phyloP scores from a whole-genome alignment of 257 asterid species.

The Marsdenia floribunda region DNA sequence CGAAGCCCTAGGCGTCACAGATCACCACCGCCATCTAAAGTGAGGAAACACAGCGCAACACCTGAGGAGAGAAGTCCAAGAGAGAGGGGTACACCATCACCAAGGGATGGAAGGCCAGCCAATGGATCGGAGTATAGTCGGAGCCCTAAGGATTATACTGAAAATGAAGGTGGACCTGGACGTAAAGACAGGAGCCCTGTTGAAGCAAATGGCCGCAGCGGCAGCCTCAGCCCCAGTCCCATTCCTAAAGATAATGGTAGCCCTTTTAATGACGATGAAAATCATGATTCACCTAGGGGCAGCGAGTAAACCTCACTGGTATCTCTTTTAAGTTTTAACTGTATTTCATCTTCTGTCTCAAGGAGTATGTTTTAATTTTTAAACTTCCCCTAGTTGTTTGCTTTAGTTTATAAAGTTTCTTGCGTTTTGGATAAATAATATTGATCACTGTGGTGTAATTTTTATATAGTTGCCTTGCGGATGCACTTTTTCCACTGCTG shows the following conservation, averaged over 20 bases:
- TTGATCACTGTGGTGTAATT: neutral
- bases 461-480: too few species aligned
- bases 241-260: constrained; percentile 29
- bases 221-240: constrained; percentile 29
- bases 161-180: constrained; percentile 25
- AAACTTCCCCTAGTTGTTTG: neutral
- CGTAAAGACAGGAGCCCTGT: constrained; percentile 34
- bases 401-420: neutral
- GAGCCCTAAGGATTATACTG: constrained; percentile 32
- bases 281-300: constrained; percentile 43
- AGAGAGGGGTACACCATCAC: constrained; percentile 38
- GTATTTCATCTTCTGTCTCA: neutral
- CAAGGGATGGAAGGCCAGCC: constrained; percentile 30
- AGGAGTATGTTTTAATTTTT: neutral
- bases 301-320: constrained; percentile 24
- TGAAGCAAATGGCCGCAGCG: constrained; percentile 37
- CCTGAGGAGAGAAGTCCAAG: constrained; percentile 47
- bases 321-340: neutral
- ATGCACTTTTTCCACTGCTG: too few species aligned
- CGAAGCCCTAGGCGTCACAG: constrained; percentile 42
- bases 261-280: constrained; percentile 34
- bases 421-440: neutral
- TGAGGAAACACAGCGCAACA: constrained; percentile 34
- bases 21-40: constrained; percentile 38
- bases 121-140: constrained; percentile 37